A percentile compares a stretch with the other conserved stretches of the same genome.
phyloP scores from a whole-genome alignment of 495 filamentous ascomycete genomes.

The Neurospora sp. region DNA sequence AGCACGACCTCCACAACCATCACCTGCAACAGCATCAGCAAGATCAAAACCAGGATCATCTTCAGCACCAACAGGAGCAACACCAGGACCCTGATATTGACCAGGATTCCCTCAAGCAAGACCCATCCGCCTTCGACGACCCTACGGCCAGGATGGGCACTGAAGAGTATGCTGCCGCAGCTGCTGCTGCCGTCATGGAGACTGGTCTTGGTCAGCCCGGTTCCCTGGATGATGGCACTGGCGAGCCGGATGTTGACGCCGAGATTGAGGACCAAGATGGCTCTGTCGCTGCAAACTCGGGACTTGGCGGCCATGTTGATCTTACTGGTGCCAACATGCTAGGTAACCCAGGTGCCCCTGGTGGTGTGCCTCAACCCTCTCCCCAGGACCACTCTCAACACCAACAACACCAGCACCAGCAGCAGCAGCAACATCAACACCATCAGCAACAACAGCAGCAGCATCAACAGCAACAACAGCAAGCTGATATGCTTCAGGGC shows the following conservation, averaged over 20 bases:
- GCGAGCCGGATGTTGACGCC: constrained; percentile 23
- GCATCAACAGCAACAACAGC: constrained; percentile 14
- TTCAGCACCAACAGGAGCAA: neutral
- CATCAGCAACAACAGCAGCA: constrained; percentile 14
- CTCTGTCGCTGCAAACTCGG: constrained; percentile 8
- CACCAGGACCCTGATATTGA: constrained; percentile 32
- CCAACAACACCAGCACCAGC: constrained; percentile 3
- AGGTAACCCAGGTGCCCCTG: constrained; percentile 11
- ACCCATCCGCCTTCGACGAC: constrained; percentile 45
- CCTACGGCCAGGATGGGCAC: constrained; percentile 19
- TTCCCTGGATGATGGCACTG: constrained; percentile 11
- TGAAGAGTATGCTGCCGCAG: constrained; percentile 33
- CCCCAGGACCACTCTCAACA: constrained; percentile 17
- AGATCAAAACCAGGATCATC: neutral
- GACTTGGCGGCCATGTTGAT: constrained; percentile 20
- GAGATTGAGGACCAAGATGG: constrained; percentile 21
- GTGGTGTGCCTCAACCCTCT: constrained; percentile 4
- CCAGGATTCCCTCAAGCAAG: constrained; percentile 46
- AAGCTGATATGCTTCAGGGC: neutral
- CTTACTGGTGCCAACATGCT: constrained; percentile 21
- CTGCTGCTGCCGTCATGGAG: constrained; percentile 27
- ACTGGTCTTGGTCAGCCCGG: constrained; percentile 11
- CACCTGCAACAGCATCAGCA: neutral
- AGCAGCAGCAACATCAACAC: constrained; percentile 3
- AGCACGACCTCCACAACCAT: constrained; percentile 13